phyloP scores from a whole-genome alignment of 2,329 filamentous ascomycete genomes.

The Onygenales sp. region DNA sequence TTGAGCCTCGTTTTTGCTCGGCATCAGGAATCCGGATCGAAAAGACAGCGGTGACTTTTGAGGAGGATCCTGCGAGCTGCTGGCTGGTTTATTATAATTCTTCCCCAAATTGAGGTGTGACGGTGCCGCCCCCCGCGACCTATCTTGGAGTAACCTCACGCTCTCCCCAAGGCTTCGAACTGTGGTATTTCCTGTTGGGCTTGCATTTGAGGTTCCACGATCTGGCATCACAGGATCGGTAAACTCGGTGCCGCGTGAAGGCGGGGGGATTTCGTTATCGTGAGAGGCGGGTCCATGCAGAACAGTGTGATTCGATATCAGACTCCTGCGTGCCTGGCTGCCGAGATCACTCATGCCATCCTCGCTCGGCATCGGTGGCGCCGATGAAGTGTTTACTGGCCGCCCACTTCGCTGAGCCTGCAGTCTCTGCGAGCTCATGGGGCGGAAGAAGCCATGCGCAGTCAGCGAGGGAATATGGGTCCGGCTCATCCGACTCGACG shows the following conservation, averaged over 20 bases:
- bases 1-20: slow-evolving; percentile 42
- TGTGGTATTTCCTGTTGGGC: slow-evolving; percentile 53
- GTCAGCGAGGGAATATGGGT: slow-evolving; percentile 86
- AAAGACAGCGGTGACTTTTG: slow-evolving; percentile 68
- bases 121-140: slow-evolving; percentile 30
- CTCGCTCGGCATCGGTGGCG: slow-evolving; percentile 24
- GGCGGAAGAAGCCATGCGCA: slow-evolving; percentile 85
- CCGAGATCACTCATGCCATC: slow-evolving; percentile 37
- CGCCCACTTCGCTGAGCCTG: slow-evolving; percentile 73
- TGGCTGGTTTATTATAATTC: slow-evolving; percentile 43
- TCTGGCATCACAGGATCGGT: slow-evolving; percentile 66
- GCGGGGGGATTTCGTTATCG: slow-evolving; percentile 46
- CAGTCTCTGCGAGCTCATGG: slow-evolving; percentile 91
- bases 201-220: slow-evolving; percentile 63
- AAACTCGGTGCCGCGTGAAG: slow-evolving; percentile 72
- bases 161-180: slow-evolving; percentile 64
- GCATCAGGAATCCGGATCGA: slow-evolving; percentile 60
- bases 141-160: slow-evolving; percentile 61
- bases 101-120: slow-evolving; percentile 51
- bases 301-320: slow-evolving; percentile 45
- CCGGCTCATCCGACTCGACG: slow-evolving; percentile 61
- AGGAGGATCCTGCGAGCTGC: slow-evolving; percentile 47
- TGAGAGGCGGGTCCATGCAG: slow-evolving; percentile 26
- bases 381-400: slow-evolving; percentile 25
- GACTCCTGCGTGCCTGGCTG: slow-evolving; percentile 48